These are phyloP conservation scores for Neltuma alba DNA, from an alignment of 306 rosid species.

Conservation along the genomic window DNA sequence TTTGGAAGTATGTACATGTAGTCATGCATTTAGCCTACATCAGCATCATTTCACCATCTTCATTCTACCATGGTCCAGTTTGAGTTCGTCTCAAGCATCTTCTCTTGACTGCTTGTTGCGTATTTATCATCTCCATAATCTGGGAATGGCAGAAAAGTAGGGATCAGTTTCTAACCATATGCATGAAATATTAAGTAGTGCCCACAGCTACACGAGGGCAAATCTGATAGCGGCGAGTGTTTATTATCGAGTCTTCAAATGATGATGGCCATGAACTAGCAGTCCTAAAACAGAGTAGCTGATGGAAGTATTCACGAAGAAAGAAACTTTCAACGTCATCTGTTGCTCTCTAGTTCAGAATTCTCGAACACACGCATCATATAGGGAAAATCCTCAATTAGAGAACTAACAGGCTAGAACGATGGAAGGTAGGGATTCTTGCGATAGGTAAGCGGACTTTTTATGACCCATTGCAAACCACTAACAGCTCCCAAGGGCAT, in stretches of 20 bases:
- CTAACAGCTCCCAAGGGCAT: not conserved
- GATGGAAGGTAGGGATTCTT: not conserved
- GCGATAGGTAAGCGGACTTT: constrained; percentile 19
- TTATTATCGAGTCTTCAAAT: not conserved
- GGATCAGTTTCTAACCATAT: not conserved
- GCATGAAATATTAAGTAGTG: not conserved
- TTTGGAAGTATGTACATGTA: constrained; percentile 33
- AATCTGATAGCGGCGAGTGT: not conserved
- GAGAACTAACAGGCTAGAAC: not conserved
- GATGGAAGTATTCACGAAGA: not conserved
- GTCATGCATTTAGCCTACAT: constrained; percentile 29
- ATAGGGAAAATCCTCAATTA: no score
- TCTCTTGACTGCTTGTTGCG: constrained; percentile 65
- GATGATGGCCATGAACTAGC: not conserved
- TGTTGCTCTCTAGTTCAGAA: not conserved
- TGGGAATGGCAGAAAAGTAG: constrained; percentile 37
- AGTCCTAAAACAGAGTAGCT: not conserved
- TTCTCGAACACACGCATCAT: not conserved
- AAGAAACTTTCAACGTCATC: no score
- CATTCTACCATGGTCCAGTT: constrained; percentile 80
- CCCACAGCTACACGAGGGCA: not conserved
- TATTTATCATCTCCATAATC: constrained; percentile 76
- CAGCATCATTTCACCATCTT: constrained; percentile 35
- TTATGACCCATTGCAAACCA: not conserved
- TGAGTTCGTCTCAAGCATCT: constrained; percentile 81